Percentiles rank a stretch among this genome's conserved stretches.
phyloP scores from a whole-genome alignment of 345 rosid genomes.

The Garcia nutans region DNA sequence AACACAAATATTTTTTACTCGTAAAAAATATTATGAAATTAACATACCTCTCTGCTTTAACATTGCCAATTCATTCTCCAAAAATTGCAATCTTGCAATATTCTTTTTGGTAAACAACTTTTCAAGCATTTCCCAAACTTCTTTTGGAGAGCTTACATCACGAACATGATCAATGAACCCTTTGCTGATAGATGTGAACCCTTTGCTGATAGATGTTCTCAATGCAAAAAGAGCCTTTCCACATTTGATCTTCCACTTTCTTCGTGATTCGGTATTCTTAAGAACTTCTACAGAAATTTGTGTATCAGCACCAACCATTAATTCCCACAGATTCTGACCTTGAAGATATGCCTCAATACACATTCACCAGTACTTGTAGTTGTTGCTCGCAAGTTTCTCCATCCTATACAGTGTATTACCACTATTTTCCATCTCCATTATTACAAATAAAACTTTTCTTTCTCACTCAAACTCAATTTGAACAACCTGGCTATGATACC shows the following conservation, averaged over 20 bases:
- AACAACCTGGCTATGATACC: too few relatives aligned
- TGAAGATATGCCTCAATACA: constrained; percentile 12
- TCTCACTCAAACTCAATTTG: too few relatives aligned
- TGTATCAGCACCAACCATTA: background rate
- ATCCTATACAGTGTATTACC: background rate
- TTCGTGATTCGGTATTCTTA: background rate
- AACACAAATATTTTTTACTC: background rate
- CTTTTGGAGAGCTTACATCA: background rate
- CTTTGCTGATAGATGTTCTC: background rate
- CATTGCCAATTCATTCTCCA: background rate
- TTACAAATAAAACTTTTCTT: too few relatives aligned
- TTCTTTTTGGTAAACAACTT: background rate
- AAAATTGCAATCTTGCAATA: background rate
- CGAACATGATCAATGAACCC: background rate
- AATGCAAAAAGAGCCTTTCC: background rate
- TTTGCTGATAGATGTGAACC: background rate
- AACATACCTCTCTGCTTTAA: background rate
- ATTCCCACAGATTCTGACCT: background rate
- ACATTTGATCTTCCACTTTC: background rate
- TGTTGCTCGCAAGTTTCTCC: constrained; percentile 13
- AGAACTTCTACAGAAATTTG: background rate
- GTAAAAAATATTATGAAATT: too few relatives aligned
- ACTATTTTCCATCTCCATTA: too few relatives aligned
- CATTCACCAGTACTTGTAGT: constrained; percentile 19
- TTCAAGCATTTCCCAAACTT: background rate